Percentiles rank a stretch among this genome's conserved stretches.
phyloP scores from a whole-genome alignment of 108 stramenopile genomes.

The Thalassiosira profunda region DNA sequence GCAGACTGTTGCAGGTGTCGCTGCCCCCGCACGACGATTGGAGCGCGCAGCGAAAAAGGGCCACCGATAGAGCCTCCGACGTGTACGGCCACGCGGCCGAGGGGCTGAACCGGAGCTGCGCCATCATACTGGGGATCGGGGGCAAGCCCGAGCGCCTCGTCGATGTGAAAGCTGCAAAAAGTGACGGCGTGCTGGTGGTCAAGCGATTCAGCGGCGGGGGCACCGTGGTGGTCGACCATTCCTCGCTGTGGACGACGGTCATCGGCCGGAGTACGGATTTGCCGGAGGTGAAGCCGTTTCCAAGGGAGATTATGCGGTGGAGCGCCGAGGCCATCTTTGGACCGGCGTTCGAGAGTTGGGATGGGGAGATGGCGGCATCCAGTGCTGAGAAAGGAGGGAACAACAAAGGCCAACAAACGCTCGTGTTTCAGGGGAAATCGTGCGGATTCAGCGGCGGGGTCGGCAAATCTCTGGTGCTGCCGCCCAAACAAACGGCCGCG shows the following conservation, averaged over 20 bases:
- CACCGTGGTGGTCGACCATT: constrained; percentile 92
- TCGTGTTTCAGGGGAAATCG: constrained; percentile 59
- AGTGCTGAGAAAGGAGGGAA: neutral
- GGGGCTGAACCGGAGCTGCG: constrained; percentile 30
- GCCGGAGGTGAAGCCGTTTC: constrained; percentile 67
- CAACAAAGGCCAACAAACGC: constrained; percentile 31
- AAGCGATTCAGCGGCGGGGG: constrained; percentile 96
- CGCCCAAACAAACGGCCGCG: neutral
- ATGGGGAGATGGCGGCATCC: constrained; percentile 7
- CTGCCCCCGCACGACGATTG: constrained; percentile 4
- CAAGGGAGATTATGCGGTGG: constrained; percentile 92
- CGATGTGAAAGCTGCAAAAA: constrained; percentile 48
- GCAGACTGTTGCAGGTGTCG: constrained; percentile 28
- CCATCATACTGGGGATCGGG: constrained; percentile 90
- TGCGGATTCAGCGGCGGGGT: constrained; percentile 54
- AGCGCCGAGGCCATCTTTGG: constrained; percentile 73
- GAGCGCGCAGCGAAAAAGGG: constrained; percentile 17
- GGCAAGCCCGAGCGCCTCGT: constrained; percentile 83
- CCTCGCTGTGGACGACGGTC: constrained; percentile 82
- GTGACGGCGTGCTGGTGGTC: constrained; percentile 69
- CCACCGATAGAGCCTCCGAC: constrained; percentile 8
- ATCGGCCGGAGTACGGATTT: constrained; percentile 67
- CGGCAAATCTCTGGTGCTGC: constrained; percentile 20
- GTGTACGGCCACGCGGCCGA: constrained; percentile 19
- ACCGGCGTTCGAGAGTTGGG: constrained; percentile 67